Evolutionary conservation across 257 asterid genomes (phyloP).

Genomic region (Ophiorrhiza pumila): DNA sequence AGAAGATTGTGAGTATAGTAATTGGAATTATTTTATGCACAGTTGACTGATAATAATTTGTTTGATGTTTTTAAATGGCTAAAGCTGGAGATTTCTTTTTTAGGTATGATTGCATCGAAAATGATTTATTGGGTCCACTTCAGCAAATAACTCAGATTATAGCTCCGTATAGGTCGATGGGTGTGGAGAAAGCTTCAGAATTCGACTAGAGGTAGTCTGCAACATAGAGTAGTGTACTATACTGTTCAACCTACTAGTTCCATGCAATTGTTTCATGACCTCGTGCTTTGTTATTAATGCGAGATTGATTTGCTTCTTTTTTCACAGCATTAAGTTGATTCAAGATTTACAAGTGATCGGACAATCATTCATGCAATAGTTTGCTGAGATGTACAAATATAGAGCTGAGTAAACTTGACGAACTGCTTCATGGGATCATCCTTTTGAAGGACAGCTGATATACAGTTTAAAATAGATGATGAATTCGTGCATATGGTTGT

Average conservation of each 20-base stretch:
- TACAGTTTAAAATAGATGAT: neutral
- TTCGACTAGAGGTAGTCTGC: slow-evolving; percentile 11
- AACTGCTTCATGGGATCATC: neutral
- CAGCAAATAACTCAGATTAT: slow-evolving; percentile 35
- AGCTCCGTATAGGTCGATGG: slow-evolving; percentile 48
- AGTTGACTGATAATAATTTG: neutral
- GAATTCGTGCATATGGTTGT: too few relatives aligned
- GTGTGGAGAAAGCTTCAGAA: slow-evolving; percentile 49
- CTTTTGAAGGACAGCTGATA: neutral
- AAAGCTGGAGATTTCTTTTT: neutral
- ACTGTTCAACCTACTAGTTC: neutral
- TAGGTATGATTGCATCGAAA: slow-evolving; percentile 58
- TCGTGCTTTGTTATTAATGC: neutral
- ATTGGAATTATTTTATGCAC: neutral
- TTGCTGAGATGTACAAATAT: neutral
- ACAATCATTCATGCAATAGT: neutral
- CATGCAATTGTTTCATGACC: neutral
- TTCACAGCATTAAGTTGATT: slow-evolving; percentile 1
- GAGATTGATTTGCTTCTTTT: neutral
- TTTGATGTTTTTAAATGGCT: neutral
- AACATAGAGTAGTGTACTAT: neutral
- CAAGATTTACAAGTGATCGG: neutral
- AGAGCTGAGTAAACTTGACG: neutral
- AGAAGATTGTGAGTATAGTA: slow-evolving; percentile 35
- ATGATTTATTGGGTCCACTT: slow-evolving; percentile 40